These are phyloP conservation scores for Diaporthe capsici DNA, from an alignment of 2,329 filamentous ascomycete genomes.

Conservation along the genomic window DNA sequence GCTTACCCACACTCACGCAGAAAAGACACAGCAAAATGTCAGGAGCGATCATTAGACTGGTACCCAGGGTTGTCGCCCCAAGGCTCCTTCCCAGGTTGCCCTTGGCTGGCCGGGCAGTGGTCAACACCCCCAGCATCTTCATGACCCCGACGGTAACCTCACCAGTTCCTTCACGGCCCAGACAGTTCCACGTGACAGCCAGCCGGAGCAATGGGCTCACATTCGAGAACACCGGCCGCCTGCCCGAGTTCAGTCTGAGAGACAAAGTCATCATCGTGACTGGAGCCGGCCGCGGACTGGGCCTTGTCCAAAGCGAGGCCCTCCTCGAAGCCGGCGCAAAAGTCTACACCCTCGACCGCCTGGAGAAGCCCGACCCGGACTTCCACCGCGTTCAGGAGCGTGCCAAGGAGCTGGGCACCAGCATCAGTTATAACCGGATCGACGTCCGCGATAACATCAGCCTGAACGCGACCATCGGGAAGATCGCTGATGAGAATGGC, in stretches of 20 bases:
- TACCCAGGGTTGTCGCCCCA: not conserved
- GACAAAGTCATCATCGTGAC: conserved; percentile 83
- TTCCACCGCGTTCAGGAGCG: conserved; percentile 76
- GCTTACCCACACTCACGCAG: no score
- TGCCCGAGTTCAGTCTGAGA: conserved; percentile 83
- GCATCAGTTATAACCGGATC: conserved; percentile 80
- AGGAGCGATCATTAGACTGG: conserved; percentile 15
- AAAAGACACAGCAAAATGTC: conserved; percentile 35
- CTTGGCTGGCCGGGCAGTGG: not conserved
- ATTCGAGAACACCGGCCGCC: conserved; percentile 41
- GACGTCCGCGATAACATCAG: conserved; percentile 81
- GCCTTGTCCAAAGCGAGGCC: conserved; percentile 83
- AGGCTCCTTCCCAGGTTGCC: conserved; percentile 16
- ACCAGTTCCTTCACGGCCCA: not conserved
- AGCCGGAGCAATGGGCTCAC: conserved; percentile 13
- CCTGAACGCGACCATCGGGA: conserved; percentile 76
- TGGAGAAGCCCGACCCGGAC: conserved; percentile 67
- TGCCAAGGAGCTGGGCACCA: conserved; percentile 76
- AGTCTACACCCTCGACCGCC: conserved; percentile 75
- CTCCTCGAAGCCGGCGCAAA: conserved; percentile 84
- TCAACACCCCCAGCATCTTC: not conserved
- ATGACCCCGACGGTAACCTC: not conserved
- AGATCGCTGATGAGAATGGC: conserved; percentile 78
- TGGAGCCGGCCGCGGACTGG: conserved; percentile 82
- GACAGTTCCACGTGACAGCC: conserved; percentile 31